phyloP scores from a whole-genome alignment of 1,284 basidiomycete species.

The Cryptococcus maquisensis region DNA sequence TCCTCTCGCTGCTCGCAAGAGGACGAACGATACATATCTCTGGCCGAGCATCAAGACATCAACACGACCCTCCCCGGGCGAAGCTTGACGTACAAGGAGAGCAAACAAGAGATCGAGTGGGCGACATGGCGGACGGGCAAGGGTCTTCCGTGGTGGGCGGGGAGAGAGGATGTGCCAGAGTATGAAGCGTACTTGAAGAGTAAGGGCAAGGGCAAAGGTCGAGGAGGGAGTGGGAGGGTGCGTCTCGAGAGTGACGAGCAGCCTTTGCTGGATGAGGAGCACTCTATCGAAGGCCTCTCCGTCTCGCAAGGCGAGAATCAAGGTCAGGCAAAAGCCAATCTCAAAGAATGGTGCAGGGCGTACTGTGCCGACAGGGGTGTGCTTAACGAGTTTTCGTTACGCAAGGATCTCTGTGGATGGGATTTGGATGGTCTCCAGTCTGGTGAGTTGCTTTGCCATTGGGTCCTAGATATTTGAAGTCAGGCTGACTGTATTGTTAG shows the following conservation, averaged over 20 bases:
- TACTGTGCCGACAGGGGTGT: slow-evolving; percentile 60
- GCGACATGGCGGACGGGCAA: slow-evolving; percentile 9
- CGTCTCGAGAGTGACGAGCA: background rate
- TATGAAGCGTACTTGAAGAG: slow-evolving; percentile 24
- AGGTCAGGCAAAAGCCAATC: slow-evolving; percentile 28
- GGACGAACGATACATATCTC: background rate
- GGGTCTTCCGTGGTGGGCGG: slow-evolving; percentile 27
- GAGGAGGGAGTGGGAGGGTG: background rate
- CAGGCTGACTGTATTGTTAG: slow-evolving; percentile 23
- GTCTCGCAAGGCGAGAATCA: background rate
- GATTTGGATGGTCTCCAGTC: slow-evolving; percentile 57
- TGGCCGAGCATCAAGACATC: background rate
- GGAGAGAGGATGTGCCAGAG: slow-evolving; percentile 14
- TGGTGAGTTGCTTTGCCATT: slow-evolving; percentile 9
- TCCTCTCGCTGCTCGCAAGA: background rate
- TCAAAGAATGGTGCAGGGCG: slow-evolving; percentile 66
- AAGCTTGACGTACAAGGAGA: slow-evolving; percentile 5
- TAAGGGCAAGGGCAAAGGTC: slow-evolving; percentile 7
- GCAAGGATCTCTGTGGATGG: slow-evolving; percentile 68
- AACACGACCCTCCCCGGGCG: slow-evolving; percentile 8
- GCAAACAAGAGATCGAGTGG: slow-evolving; percentile 6
- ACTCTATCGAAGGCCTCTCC: background rate
- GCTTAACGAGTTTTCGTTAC: slow-evolving; percentile 63
- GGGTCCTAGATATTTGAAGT: too few relatives aligned
- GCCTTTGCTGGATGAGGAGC: background rate